A percentile compares a stretch with the other conserved stretches of the same genome.
phyloP scores from a whole-genome alignment of 306 rosid species.

The Boehmeria nivea region DNA sequence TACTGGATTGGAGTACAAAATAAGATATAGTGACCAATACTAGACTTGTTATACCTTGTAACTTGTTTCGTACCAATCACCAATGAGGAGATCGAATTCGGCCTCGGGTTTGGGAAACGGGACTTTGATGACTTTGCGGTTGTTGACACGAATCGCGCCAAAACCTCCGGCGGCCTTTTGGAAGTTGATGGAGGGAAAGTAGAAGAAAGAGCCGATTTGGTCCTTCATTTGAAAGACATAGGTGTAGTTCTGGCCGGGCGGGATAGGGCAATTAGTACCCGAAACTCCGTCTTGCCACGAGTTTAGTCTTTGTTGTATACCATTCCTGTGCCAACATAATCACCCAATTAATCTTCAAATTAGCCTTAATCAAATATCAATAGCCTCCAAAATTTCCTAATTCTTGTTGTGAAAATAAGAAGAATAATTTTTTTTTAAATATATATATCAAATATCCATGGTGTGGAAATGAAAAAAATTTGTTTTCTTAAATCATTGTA shows the following conservation, averaged over 20 bases:
- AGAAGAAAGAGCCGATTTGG: conserved; percentile 82
- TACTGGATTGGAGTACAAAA: too few relatives aligned
- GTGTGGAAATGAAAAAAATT: too few relatives aligned
- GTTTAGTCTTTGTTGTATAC: conserved; percentile 73
- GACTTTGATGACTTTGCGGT: conserved; percentile 42
- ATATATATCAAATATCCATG: too few relatives aligned
- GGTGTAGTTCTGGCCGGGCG: conserved; percentile 60
- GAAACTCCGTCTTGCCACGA: conserved; percentile 98
- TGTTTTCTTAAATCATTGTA: too few relatives aligned
- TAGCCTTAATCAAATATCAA: too few relatives aligned
- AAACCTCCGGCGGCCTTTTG: conserved; percentile 81
- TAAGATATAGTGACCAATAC: too few relatives aligned
- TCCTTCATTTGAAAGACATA: conserved; percentile 64
- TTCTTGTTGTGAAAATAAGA: too few relatives aligned
- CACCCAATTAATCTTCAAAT: too few relatives aligned
- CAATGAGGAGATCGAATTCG: conserved; percentile 69
- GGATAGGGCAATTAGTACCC: conserved; percentile 79
- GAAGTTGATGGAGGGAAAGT: conserved; percentile 76
- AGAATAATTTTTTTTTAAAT: too few relatives aligned
- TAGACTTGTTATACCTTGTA: conserved; percentile 43
- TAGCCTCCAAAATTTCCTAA: too few relatives aligned
- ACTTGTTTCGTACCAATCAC: conserved; percentile 64
- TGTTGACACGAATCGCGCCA: conserved; percentile 64
- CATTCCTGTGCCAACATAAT: too few relatives aligned
- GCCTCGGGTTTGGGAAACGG: conserved; percentile 78